A percentile compares a stretch with the other conserved stretches of the same genome.
These are phyloP conservation scores for Chlamydomonas incerta DNA, from an alignment of 139 green algal species.

Conservation along the genomic window DNA sequence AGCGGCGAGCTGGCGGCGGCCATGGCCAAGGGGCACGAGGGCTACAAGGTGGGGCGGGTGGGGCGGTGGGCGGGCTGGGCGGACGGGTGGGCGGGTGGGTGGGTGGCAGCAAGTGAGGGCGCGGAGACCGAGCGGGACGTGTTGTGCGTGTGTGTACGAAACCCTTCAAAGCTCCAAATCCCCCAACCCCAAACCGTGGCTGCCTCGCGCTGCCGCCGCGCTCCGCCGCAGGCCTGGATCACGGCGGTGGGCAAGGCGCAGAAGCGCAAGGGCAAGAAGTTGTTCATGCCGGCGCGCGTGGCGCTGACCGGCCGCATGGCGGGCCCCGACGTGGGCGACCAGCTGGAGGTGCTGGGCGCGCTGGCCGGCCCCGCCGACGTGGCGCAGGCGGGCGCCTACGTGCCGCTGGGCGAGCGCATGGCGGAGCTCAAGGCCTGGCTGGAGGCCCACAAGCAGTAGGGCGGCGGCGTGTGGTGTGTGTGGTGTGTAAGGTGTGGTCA, in stretches of 20 bases:
- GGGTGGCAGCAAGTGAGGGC: too few relatives aligned
- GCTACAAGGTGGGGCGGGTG: conserved; percentile 75
- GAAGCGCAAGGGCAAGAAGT: conserved; percentile 96
- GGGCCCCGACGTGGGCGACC: conserved; percentile 90
- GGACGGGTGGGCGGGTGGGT: too few relatives aligned
- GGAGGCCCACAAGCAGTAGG: conserved; percentile 39
- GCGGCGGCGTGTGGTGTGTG: neutral
- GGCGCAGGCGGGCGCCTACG: conserved; percentile 57
- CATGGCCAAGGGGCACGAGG: conserved; percentile 70
- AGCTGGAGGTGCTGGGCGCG: conserved; percentile 78
- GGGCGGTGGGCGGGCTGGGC: neutral
- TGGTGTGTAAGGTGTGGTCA: neutral
- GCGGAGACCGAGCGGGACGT: too few relatives aligned
- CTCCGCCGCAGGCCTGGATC: conserved; percentile 84
- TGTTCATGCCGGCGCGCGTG: conserved; percentile 98
- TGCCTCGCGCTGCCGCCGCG: too few relatives aligned
- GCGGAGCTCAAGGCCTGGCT: conserved; percentile 70
- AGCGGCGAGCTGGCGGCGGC: conserved; percentile 84
- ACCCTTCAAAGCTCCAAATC: too few relatives aligned
- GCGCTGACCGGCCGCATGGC: conserved; percentile 85
- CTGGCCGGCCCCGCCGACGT: conserved; percentile 55
- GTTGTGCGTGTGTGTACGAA: too few relatives aligned
- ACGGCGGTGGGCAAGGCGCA: conserved; percentile 95
- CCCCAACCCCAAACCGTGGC: too few relatives aligned
- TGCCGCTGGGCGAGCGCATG: conserved; percentile 76